A percentile compares a stretch with the other conserved stretches of the same genome.
Evolutionary conservation across 768 basidiomycete genomes (phyloP).

Genomic region (Ephemerocybe angulata): DNA sequence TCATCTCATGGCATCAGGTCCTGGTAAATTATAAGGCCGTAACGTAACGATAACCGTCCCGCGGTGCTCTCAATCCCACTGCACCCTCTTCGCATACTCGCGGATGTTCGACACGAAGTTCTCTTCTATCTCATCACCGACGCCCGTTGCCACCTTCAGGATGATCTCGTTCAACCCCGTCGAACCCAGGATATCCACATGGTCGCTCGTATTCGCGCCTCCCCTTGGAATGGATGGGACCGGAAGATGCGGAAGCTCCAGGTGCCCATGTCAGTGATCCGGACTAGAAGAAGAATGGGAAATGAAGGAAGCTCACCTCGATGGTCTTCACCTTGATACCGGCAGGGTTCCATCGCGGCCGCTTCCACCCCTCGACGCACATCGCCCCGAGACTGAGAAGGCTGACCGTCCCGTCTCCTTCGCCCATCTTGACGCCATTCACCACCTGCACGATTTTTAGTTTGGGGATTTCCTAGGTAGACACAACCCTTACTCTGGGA

Average conservation of each 20-base stretch:
- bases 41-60: no score
- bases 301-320: constrained; percentile 52
- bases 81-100: constrained; percentile 67
- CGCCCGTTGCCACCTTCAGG: constrained; percentile 83
- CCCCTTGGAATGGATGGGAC: constrained; percentile 72
- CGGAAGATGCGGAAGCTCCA: constrained; percentile 79
- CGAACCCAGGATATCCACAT: constrained; percentile 82
- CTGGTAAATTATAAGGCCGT: not conserved
- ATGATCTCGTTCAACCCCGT: constrained; percentile 86
- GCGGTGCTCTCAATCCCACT: constrained; percentile 78
- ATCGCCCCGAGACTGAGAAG: constrained; percentile 87
- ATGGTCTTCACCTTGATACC: constrained; percentile 84
- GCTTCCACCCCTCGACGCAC: constrained; percentile 95
- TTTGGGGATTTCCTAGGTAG: not conserved
- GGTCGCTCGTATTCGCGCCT: constrained; percentile 88
- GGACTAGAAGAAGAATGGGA: not conserved
- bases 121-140: constrained; percentile 67
- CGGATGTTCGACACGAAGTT: constrained; percentile 72
- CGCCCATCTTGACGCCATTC: constrained; percentile 89
- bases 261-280: constrained; percentile 8
- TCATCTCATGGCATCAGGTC: not conserved
- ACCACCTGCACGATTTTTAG: not conserved
- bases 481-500: constrained; percentile 46
- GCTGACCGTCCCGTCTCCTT: constrained; percentile 93
- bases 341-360: constrained; percentile 85